Conservation (phyloP, 164 flowering plant species). For the Vitis vinifera region DNA sequence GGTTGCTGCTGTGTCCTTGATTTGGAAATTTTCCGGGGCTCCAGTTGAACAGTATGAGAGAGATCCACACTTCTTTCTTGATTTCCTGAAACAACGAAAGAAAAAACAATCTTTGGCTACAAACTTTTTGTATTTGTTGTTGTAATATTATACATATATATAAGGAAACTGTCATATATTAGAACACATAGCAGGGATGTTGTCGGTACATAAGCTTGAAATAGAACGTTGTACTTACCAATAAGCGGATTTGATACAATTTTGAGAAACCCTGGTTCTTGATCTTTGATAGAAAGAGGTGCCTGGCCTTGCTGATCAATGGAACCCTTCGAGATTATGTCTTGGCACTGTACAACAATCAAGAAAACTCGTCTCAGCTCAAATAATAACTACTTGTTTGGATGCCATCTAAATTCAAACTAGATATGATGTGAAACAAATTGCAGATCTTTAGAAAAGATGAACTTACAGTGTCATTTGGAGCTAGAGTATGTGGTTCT, state of each 20-base stretch:
- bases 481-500: constrained; percentile 10
- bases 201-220: neutral
- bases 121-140: neutral
- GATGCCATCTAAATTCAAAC: neutral
- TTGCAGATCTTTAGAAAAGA: neutral
- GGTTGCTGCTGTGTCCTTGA: constrained; percentile 23
- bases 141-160: neutral
- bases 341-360: constrained; percentile 21
- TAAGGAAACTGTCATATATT: neutral
- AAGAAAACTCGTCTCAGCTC: neutral
- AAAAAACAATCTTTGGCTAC: neutral
- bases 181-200: neutral
- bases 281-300: constrained; percentile 12
- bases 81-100: constrained; percentile 28
- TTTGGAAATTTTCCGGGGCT: constrained; percentile 13
- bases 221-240: constrained; percentile 29
- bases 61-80: constrained; percentile 13
- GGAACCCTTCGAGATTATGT: constrained; percentile 3
- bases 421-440: neutral
- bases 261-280: constrained; percentile 16
- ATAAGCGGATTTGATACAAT: constrained; percentile 7
- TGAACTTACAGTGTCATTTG: constrained; percentile 45
- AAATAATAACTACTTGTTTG: neutral
- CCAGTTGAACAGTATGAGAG: constrained; percentile 14
- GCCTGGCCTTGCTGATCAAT: constrained; percentile 20